Percentiles rank a stretch among this genome's conserved stretches.
These are phyloP conservation scores for Dunaliella sp. DNA, from an alignment of 139 green algal species.

Conservation along the genomic window DNA sequence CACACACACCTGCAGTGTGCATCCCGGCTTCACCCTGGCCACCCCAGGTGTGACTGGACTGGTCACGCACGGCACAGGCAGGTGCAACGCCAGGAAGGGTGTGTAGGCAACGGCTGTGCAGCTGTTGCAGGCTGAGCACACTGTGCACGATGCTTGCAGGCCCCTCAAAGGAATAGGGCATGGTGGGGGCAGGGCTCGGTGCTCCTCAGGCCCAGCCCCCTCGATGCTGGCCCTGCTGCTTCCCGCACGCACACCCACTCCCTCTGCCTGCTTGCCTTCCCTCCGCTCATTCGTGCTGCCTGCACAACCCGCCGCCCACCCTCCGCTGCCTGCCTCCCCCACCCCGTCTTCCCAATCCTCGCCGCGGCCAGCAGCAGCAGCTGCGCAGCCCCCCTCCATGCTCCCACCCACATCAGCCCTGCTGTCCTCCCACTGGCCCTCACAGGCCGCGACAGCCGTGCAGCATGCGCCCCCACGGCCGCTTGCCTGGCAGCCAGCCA, in stretches of 20 bases:
- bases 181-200: not conserved
- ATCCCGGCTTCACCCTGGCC: not conserved
- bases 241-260: not conserved
- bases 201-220: not conserved
- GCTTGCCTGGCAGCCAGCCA: too few species aligned
- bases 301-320: not conserved
- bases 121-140: not conserved
- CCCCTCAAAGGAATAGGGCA: not conserved
- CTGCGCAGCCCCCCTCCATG: too few species aligned
- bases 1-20: not conserved
- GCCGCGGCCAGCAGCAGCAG: not conserved
- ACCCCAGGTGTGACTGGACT: not conserved
- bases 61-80: not conserved
- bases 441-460: too few species aligned
- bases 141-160: not conserved
- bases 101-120: not conserved
- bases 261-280: too few species aligned
- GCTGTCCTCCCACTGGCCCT: too few species aligned
- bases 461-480: too few species aligned
- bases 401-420: too few species aligned
- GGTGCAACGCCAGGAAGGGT: not conserved
- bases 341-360: not conserved
- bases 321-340: not conserved
- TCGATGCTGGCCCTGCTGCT: not conserved
- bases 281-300: not conserved